A percentile compares a stretch with the other conserved stretches of the same genome.
Evolutionary conservation across 1,284 basidiomycete genomes (phyloP).

Genomic region (Ustilago vetiveriae): DNA sequence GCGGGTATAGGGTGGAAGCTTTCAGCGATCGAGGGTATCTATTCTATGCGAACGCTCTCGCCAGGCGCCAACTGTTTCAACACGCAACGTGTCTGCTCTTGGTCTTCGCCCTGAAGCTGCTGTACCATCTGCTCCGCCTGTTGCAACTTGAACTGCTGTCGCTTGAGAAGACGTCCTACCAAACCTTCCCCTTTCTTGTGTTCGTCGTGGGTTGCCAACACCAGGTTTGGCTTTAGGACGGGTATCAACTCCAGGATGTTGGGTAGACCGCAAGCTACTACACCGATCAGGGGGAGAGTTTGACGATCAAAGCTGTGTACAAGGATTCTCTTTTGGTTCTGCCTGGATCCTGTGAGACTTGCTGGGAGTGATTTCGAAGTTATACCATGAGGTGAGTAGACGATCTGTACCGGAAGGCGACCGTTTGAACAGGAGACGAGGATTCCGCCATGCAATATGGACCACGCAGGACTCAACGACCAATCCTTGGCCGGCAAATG

Average conservation of each 20-base stretch:
- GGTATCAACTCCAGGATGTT: constrained; percentile 29
- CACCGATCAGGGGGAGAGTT: constrained; percentile 34
- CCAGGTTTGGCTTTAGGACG: constrained; percentile 9
- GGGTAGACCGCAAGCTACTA: constrained; percentile 31
- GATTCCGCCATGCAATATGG: constrained; percentile 30
- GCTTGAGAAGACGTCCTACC: constrained; percentile 20
- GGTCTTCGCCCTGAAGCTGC: not conserved
- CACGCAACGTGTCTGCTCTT: not conserved
- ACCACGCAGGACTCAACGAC: constrained; percentile 30
- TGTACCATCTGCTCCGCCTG: constrained; percentile 2
- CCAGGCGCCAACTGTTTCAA: constrained; percentile 16
- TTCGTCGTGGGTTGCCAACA: constrained; percentile 45
- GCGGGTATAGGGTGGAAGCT: too few species aligned
- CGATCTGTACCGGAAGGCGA: not conserved
- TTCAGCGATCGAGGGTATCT: not conserved
- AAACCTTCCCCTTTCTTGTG: constrained; percentile 33
- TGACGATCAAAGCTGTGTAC: constrained; percentile 47
- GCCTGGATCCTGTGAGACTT: not conserved
- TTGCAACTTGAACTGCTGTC: constrained; percentile 8
- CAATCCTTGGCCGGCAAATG: constrained; percentile 36
- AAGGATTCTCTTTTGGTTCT: constrained; percentile 5
- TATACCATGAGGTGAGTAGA: constrained; percentile 45
- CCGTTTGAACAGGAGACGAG: constrained; percentile 12
- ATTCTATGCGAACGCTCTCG: constrained; percentile 11
- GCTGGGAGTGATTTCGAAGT: constrained; percentile 22